These are phyloP conservation scores for Microdochium nivale DNA, from an alignment of 2,329 filamentous ascomycete species.

Conservation along the genomic window DNA sequence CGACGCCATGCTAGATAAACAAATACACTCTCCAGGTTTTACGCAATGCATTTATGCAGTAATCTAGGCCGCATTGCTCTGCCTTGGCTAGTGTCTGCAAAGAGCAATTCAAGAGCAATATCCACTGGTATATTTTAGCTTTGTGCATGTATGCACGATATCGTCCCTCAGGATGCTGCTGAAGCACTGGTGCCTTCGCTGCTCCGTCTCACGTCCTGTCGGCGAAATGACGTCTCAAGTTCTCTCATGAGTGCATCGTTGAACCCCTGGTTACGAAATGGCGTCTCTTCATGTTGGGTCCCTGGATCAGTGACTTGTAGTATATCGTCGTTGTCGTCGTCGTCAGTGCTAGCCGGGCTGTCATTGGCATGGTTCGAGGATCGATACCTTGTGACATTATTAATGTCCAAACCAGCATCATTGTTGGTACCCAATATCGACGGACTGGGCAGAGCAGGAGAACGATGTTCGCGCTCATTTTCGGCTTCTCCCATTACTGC, in stretches of 20 bases:
- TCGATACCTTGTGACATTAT: neutral
- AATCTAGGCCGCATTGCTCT: too few species aligned
- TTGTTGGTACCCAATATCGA: neutral
- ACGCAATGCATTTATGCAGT: too few species aligned
- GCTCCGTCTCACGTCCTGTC: neutral
- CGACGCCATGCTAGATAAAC: too few species aligned
- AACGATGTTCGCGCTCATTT: constrained; percentile 1
- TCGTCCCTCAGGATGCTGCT: neutral
- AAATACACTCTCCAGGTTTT: too few species aligned
- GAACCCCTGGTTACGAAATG: neutral
- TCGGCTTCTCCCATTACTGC: constrained; percentile 19
- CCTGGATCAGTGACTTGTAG: constrained; percentile 10
- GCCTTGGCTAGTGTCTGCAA: too few species aligned
- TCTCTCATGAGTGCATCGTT: constrained; percentile 3
- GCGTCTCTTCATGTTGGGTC: constrained; percentile 1
- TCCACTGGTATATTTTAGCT: too few species aligned
- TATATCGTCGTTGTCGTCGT: neutral
- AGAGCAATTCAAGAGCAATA: too few species aligned
- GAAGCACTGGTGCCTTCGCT: neutral
- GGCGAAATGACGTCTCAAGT: constrained; percentile 1
- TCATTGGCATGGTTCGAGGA: neutral
- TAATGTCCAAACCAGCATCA: neutral
- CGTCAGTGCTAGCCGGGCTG: neutral
- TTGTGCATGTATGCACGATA: too few species aligned
- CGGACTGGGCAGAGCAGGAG: neutral